Evolutionary conservation across 1,284 basidiomycete genomes (phyloP), one percentile per base, ranked within the genome.

Genomic region (Rhodotorula sp.): DNA sequence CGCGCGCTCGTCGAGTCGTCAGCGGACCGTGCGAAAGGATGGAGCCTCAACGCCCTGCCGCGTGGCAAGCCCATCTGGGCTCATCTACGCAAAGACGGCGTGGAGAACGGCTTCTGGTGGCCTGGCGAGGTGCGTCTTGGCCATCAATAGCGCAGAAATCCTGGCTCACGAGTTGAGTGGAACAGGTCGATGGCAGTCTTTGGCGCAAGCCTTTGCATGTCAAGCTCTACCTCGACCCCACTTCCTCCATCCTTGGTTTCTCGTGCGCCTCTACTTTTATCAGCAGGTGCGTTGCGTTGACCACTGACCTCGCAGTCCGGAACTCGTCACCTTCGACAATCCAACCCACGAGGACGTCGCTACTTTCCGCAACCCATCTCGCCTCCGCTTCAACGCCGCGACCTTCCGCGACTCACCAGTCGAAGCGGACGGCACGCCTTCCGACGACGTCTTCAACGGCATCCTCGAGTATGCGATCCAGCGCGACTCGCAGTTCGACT

Each of bases 61-160:
- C 60, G 24, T 17, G 65, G 51, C 22, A 54, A 44, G 59, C 68
- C 64, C 2, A 22, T 72, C 10, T 72, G 71, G 71, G 56, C 56
- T 4, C 71, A 66, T 17, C 34, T 64, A 1, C 47, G 57, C 34
- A 30, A 34, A 27, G 49, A 39, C 5, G 64, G 13, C 4, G 22
- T 36, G n/a, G 47, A 48, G 10, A 15, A 44, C 39, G 66, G 54
- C 13, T 72, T 69, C 27, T 72, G 71, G 71, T 72, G 71, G 71
- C 61, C 65, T 7, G 71, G 51, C 13, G 51, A 59, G 46, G 71
- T 72, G 36, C 34, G 68, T 47, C 5, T 5, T 22, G 17, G 22
- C 46, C 34, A 8, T 10, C 6, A 29, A 2, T 19, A 2, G 2
- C 15, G 1, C 24, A 9, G 29, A 29, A 7, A 2, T 2, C 24